These are phyloP conservation scores for Sporothrix dimorphospora DNA, from an alignment of 2,329 filamentous ascomycete genomes.

Conservation along the genomic window DNA sequence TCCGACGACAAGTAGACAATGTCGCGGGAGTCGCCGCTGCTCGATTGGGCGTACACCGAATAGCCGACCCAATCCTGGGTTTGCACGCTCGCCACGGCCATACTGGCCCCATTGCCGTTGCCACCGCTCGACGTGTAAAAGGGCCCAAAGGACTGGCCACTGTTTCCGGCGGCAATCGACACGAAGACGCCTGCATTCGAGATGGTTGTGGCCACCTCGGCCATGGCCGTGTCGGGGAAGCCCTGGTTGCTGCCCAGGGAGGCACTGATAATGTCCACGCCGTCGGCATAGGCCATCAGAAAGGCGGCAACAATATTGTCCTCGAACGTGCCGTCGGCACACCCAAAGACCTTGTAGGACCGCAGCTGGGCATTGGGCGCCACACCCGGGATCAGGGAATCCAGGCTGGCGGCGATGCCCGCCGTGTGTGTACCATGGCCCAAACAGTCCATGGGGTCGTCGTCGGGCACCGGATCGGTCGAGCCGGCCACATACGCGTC, in stretches of 20 bases:
- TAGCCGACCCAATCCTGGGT: conserved; percentile 3
- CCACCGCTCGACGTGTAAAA: conserved; percentile 36
- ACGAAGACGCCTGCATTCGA: conserved; percentile 46
- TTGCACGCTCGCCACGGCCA: conserved; percentile 20
- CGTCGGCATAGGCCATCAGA: conserved; percentile 42
- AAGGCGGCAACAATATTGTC: conserved; percentile 44
- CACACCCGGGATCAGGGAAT: conserved; percentile 31
- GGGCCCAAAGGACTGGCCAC: conserved; percentile 37
- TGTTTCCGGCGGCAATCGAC: conserved; percentile 48
- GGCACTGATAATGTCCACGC: conserved; percentile 48
- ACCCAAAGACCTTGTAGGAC: conserved; percentile 37
- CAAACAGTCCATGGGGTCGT: conserved; percentile 17
- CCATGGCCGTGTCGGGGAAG: conserved; percentile 43
- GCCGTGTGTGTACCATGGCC: conserved; percentile 25
- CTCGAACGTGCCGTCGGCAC: conserved; percentile 34
- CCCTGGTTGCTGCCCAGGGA: conserved; percentile 41
- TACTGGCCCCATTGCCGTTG: conserved; percentile 18
- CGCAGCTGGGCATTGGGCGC: conserved; percentile 37
- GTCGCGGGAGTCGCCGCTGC: conserved; percentile 22
- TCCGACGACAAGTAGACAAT: conserved; percentile 27
- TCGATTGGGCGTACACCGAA: conserved; percentile 15
- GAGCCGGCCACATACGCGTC: conserved; percentile 6
- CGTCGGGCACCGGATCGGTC: background rate
- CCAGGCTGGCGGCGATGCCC: background rate
- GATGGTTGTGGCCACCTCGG: conserved; percentile 47